Percentiles rank a stretch among this genome's conserved stretches.
These are phyloP conservation scores for Ambrosia artemisiifolia DNA, from an alignment of 129 eudicot species.

Conservation along the genomic window DNA sequence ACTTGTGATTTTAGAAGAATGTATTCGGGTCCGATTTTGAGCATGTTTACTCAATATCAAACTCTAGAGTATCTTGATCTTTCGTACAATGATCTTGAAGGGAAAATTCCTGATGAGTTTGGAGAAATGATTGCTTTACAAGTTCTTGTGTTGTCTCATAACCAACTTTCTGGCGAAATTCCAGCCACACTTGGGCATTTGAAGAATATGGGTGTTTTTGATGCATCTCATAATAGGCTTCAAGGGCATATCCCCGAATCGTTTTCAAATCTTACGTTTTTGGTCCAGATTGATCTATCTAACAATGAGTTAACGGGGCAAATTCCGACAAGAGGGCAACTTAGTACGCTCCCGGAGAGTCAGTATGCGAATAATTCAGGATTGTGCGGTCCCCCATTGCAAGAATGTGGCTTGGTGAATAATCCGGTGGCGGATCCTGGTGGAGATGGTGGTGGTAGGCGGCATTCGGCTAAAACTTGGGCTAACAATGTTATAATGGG, in stretches of 20 bases:
- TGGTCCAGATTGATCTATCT: slow-evolving; percentile 89
- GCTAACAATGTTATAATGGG: slow-evolving; percentile 73
- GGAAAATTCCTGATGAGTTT: slow-evolving; percentile 78
- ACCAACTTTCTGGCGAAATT: slow-evolving; percentile 77
- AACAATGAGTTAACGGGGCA: slow-evolving; percentile 86
- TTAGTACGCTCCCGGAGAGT: slow-evolving; percentile 84
- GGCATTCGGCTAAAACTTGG: slow-evolving; percentile 47
- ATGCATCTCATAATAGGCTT: slow-evolving; percentile 74
- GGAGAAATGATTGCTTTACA: slow-evolving; percentile 92
- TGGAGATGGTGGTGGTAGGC: slow-evolving; percentile 33
- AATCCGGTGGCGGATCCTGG: slow-evolving; percentile 33
- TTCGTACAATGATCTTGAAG: slow-evolving; percentile 78
- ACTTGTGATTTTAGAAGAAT: slow-evolving; percentile 79
- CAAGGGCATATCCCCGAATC: slow-evolving; percentile 93
- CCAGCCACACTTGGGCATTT: slow-evolving; percentile 70
- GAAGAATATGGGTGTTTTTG: slow-evolving; percentile 83
- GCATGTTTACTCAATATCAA: slow-evolving; percentile 77
- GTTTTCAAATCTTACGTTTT: slow-evolving; percentile 63
- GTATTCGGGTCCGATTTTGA: slow-evolving; percentile 89
- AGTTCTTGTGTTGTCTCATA: slow-evolving; percentile 79
- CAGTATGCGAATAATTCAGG: slow-evolving; percentile 82
- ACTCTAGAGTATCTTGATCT: slow-evolving; percentile 96
- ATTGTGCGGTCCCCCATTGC: slow-evolving; percentile 73
- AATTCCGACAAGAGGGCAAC: slow-evolving; percentile 78
- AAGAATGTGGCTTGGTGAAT: slow-evolving; percentile 43